A percentile compares a stretch with the other conserved stretches of the same genome.
Conservation (phyloP, 1,284 basidiomycete species). For the Tylopilus sp. region DNA sequence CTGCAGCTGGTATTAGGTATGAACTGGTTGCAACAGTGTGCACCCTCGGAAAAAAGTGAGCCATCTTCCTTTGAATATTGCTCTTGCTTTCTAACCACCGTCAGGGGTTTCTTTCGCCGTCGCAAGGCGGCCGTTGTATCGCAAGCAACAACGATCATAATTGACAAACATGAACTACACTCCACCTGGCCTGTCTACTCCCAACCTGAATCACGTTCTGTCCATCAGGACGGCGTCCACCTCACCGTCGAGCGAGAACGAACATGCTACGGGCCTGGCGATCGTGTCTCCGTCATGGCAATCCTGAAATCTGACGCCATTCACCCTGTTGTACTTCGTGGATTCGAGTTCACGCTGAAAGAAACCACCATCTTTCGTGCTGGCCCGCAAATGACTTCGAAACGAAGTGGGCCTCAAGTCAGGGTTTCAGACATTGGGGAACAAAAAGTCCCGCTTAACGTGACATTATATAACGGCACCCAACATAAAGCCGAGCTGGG, state of each 20-base stretch:
- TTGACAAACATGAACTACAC: constrained; percentile 87
- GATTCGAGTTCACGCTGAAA: constrained; percentile 74
- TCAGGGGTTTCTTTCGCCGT: constrained; percentile 69
- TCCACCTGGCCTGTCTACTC: constrained; percentile 87
- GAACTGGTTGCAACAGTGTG: constrained; percentile 82
- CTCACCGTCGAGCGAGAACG: constrained; percentile 71
- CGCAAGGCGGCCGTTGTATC: constrained; percentile 58
- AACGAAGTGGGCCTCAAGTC: constrained; percentile 55
- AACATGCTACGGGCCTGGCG: constrained; percentile 80
- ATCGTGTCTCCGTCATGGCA: constrained; percentile 69
- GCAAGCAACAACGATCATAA: constrained; percentile 63
- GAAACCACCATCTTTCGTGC: constrained; percentile 70
- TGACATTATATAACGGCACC: constrained; percentile 64
- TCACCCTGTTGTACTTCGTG: constrained; percentile 63
- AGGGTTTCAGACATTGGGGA: constrained; percentile 54
- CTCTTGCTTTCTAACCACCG: background rate
- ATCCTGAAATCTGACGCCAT: constrained; percentile 67
- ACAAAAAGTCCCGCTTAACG: constrained; percentile 67
- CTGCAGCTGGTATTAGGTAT: constrained; percentile 72
- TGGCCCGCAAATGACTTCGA: constrained; percentile 47
- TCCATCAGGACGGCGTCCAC: constrained; percentile 61
- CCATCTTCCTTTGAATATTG: constrained; percentile 1
- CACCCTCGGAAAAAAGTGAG: constrained; percentile 76
- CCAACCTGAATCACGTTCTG: constrained; percentile 70
- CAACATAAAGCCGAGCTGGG: constrained; percentile 68